These are phyloP conservation scores for Cordyceps militaris DNA, from an alignment of 2,329 filamentous ascomycete genomes.

Conservation along the genomic window DNA sequence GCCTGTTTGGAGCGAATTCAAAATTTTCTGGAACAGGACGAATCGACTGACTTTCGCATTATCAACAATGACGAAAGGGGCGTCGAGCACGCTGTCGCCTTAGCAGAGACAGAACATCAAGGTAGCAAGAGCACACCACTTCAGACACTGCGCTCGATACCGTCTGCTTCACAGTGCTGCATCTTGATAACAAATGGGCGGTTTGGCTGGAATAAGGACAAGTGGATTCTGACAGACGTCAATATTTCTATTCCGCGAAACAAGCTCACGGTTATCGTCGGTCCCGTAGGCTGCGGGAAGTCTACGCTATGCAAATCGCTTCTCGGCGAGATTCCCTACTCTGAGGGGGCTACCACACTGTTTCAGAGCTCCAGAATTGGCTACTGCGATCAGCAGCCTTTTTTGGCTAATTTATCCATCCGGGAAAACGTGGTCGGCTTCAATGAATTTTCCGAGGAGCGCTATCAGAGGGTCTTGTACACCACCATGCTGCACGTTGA, in stretches of 20 bases:
- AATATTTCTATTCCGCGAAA: constrained; percentile 16
- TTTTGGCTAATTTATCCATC: background rate
- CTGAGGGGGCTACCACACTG: background rate
- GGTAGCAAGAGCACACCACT: no score
- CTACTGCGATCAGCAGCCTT: background rate
- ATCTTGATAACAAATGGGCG: constrained; percentile 5
- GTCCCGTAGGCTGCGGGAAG: constrained; percentile 29
- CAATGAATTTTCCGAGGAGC: constrained; percentile 21
- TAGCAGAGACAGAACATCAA: background rate
- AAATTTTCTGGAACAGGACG: constrained; percentile 12
- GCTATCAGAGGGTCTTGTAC: constrained; percentile 30
- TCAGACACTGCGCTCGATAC: no score
- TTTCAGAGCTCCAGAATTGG: background rate
- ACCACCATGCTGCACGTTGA: constrained; percentile 28
- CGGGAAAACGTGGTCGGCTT: constrained; percentile 31
- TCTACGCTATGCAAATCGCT: constrained; percentile 1
- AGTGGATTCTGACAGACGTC: constrained; percentile 17
- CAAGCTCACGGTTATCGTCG: constrained; percentile 28
- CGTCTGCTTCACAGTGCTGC: no score
- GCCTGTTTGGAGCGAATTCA: constrained; percentile 12
- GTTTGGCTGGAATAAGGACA: constrained; percentile 21
- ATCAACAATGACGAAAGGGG: background rate
- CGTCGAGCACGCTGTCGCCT: no score
- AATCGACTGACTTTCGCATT: constrained; percentile 13
- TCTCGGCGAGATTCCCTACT: background rate